Evolutionary conservation across 768 basidiomycete genomes (phyloP).

Genomic region (Brasilioporus rufonigricans): DNA sequence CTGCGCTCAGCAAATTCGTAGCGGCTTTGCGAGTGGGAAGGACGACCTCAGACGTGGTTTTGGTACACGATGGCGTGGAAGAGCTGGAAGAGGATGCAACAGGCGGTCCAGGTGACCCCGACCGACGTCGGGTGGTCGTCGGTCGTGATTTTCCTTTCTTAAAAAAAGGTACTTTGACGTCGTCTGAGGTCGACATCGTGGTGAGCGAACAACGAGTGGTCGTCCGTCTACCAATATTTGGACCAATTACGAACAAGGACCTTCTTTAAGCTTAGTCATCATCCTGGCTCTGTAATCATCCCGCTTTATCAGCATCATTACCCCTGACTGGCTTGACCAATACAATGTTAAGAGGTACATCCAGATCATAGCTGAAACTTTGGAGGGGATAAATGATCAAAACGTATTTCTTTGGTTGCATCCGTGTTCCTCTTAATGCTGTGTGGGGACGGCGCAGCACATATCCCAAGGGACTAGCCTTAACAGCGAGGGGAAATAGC

Average conservation of each 20-base stretch:
- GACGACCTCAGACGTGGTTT: conserved; percentile 59
- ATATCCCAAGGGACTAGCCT: not conserved
- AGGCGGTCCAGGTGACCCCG: conserved; percentile 52
- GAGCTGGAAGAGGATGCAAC: conserved; percentile 16
- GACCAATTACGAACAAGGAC: not conserved
- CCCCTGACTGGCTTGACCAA: too few relatives aligned
- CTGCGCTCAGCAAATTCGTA: conserved; percentile 75
- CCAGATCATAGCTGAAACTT: too few relatives aligned
- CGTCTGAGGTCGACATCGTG: conserved; percentile 33
- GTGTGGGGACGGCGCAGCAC: too few relatives aligned
- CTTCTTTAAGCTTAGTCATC: conserved; percentile 18
- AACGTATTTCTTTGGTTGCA: too few relatives aligned
- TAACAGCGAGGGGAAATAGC: not conserved
- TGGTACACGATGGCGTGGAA: conserved; percentile 26
- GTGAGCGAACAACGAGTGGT: not conserved
- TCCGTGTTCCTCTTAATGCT: too few relatives aligned
- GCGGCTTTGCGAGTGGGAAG: conserved; percentile 68
- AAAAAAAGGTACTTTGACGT: conserved; percentile 77
- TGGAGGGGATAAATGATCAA: too few relatives aligned
- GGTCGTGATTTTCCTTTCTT: conserved; percentile 83
- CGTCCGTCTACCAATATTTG: too few relatives aligned
- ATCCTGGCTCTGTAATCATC: conserved; percentile 3
- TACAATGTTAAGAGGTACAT: too few relatives aligned
- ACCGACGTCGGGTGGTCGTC: conserved; percentile 71
- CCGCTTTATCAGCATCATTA: conserved; percentile 9